A percentile compares a stretch with the other conserved stretches of the same genome.
These are phyloP conservation scores for Talaromyces sp. DNA, from an alignment of 2,329 filamentous ascomycete species.

Conservation along the genomic window DNA sequence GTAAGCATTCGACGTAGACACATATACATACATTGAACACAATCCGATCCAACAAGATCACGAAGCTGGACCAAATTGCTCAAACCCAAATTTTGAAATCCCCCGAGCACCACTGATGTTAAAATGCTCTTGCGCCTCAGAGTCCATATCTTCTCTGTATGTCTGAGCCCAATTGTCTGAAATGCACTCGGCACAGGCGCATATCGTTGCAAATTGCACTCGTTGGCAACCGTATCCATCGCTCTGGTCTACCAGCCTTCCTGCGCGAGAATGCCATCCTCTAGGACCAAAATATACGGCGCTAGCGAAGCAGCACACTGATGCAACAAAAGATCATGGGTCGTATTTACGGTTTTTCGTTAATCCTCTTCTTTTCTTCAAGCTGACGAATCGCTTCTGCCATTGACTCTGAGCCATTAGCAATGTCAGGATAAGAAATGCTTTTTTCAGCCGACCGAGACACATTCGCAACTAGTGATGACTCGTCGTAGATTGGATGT, in stretches of 20 bases:
- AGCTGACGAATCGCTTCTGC: slow-evolving; percentile 35
- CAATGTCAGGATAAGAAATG: slow-evolving; percentile 37
- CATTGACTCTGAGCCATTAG: slow-evolving; percentile 22
- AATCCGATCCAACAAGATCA: not conserved
- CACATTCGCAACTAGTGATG: slow-evolving; percentile 38
- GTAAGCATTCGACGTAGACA: not conserved
- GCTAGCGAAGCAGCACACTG: slow-evolving; percentile 38
- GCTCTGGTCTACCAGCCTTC: slow-evolving; percentile 47
- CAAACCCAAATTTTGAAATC: slow-evolving; percentile 25
- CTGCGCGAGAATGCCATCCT: slow-evolving; percentile 47
- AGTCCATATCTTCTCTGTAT: slow-evolving; percentile 27
- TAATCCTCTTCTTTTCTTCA: slow-evolving; percentile 29
- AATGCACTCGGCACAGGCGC: slow-evolving; percentile 43
- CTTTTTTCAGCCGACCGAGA: slow-evolving; percentile 40
- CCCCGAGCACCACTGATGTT: slow-evolving; percentile 13
- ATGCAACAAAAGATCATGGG: slow-evolving; percentile 42
- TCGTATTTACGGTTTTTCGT: slow-evolving; percentile 45
- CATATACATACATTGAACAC: not conserved
- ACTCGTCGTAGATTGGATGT: slow-evolving; percentile 37
- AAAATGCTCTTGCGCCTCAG: not conserved
- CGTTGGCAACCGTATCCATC: slow-evolving; percentile 38
- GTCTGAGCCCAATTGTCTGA: slow-evolving; percentile 44
- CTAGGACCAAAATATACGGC: slow-evolving; percentile 44
- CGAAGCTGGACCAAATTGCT: slow-evolving; percentile 5
- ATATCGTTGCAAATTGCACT: slow-evolving; percentile 38